Base-by-base conservation (phyloP, 495 filamentous ascomycete genomes). In the Penicillium angulare region DNA sequence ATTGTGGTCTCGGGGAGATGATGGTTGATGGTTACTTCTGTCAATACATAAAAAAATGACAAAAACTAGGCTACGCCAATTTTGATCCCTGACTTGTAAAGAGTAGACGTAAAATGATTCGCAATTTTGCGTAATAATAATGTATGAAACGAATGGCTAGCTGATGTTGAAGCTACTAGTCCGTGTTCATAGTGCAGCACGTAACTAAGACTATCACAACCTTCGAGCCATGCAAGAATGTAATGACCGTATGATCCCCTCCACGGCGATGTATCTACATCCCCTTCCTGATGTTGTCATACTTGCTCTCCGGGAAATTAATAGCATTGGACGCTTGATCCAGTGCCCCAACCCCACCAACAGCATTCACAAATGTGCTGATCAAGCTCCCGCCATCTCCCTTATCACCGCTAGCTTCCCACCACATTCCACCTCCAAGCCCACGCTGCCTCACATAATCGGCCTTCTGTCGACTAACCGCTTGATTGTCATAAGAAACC, bases 401-500 rank as follows among this genome's bases (percentile, higher is more conserved):
- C 62, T 79, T 85, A 62, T 97, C 92, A 43, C 84, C 87, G 61
- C 85, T 90, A 27, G 82, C 85, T 72, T 97, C 92, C 93, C 92
- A 97, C 81, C 89, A 97, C 83, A 97, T 95, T 0, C 81, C 87
- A 12, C 93, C 92, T 20, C 88, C 92, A 5, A 96, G 78, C 24
- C 78, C 74, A 24, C 77, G 77, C 9, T 77, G 45, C 52, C 70
- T 69, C 43, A 96, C 79, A 53, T 85, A 97, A 23, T 74, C 57
- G 8, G 79, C 80, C 70, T 97, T 97, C 44, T 66, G 52, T 18
- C 70, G 60, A 3, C 77, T 82, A 54, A 84, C 80, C 15, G 70
- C 67, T 5, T 83, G 73, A 16, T 76, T 87, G 53, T 97, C 92
- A 63, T 91, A 97, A 24, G 79, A 80, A 24, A 97, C 71, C 78